Conservation (phyloP, 1,284 basidiomycete species). For the Cutaneotrichosporon curvatum region DNA sequence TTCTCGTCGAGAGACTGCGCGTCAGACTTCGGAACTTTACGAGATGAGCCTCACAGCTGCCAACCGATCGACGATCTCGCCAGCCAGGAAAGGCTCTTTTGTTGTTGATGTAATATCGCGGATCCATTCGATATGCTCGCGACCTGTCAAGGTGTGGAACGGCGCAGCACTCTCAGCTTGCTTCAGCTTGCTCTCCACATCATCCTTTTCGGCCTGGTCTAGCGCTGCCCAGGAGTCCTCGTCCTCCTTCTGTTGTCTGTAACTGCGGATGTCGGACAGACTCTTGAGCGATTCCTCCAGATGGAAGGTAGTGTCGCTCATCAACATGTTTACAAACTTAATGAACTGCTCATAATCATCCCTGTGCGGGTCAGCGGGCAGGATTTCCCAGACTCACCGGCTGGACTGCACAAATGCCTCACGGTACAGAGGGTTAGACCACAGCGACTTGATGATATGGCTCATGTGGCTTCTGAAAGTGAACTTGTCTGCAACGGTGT, state of each 20-base stretch:
- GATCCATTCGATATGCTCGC: slow-evolving; percentile 80
- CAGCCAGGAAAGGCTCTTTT: slow-evolving; percentile 86
- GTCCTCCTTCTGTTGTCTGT: slow-evolving; percentile 79
- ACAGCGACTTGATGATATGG: slow-evolving; percentile 75
- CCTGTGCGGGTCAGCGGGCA: slow-evolving; percentile 45
- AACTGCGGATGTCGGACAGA: slow-evolving; percentile 75
- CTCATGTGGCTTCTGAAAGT: slow-evolving; percentile 68
- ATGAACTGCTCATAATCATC: slow-evolving; percentile 85
- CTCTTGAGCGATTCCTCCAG: slow-evolving; percentile 93
- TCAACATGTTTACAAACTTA: slow-evolving; percentile 93
- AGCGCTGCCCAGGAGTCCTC: slow-evolving; percentile 60
- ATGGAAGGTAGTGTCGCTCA: slow-evolving; percentile 98
- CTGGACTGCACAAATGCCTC: slow-evolving; percentile 73
- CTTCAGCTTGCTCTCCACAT: slow-evolving; percentile 71
- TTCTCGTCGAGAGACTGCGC: slow-evolving; percentile 73
- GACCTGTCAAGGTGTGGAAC: slow-evolving; percentile 77
- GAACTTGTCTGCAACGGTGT: slow-evolving; percentile 35
- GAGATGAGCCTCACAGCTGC: slow-evolving; percentile 69
- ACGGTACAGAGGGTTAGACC: slow-evolving; percentile 80
- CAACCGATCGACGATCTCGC: slow-evolving; percentile 90
- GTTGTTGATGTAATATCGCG: slow-evolving; percentile 89
- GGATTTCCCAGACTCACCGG: slow-evolving; percentile 50
- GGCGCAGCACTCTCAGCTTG: slow-evolving; percentile 74
- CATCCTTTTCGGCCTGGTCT: slow-evolving; percentile 67
- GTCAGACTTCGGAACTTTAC: not conserved